Base-by-base conservation (phyloP, 352 stramenopile species). In the Pythium rishiriense region DNA sequence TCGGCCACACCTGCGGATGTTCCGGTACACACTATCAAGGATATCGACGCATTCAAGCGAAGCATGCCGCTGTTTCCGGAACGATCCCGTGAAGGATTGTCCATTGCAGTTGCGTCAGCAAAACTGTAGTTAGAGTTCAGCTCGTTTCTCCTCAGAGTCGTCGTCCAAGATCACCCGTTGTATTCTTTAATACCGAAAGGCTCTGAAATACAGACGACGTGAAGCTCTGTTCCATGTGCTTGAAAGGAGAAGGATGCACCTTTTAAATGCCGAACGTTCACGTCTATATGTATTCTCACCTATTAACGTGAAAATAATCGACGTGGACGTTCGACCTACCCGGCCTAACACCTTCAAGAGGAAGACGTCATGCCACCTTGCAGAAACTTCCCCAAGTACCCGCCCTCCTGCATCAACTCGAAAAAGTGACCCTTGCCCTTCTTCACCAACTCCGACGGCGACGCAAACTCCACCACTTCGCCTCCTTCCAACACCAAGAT, bases 401-500 rank as follows among this genome's bases (percentile, higher is more conserved):
- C 70, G 17, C 68, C 73, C 54, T 84, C 78, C 1, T 50, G 47
- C 67, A 81, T 77, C 39, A 87, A 47, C n/a, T 80, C 71, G 57
- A 73, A 87, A 50, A 87, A 87, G 37, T 81, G 76, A 5, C 75
- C 78, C 5, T 61, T 52, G 25, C 73, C 71, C 37, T 69, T 69
- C 33, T 58, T 65, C 12, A 81, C 53, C 29, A 99, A 57, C 22
- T 90, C 73, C 3, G 52, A 22, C 1, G 95, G 93, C 19, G 83
- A 65, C 19, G 83, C 96, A 63, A 92, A 96, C 65, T 98, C 93
- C 4, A 81, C 80, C 45, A 97, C 81, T 25, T 67, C 53, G 1
- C 93, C 92, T 53, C 90, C 73, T 57, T 94, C 79, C 62, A 98
- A 69, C 52, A 98, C 91, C 24, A 98, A 61, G 19, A 98, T 78